phyloP scores from a whole-genome alignment of 2,329 filamentous ascomycete genomes.

The Neonectria punicea region DNA sequence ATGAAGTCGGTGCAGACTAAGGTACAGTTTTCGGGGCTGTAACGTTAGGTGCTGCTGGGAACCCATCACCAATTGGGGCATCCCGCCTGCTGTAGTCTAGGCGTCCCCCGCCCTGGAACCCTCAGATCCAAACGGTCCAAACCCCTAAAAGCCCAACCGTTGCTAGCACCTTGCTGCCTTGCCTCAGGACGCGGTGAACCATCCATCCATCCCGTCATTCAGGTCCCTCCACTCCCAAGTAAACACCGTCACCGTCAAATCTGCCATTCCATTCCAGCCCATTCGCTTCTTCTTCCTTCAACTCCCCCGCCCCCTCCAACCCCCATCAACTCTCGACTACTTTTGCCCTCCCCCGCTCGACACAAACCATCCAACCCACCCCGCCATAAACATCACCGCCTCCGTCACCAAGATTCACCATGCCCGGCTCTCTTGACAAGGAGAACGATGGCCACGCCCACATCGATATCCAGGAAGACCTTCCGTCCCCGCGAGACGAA shows the following conservation, averaged over 20 bases:
- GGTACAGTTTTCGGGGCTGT: neutral
- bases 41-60: neutral
- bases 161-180: conserved; percentile 16
- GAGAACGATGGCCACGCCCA: conserved; percentile 53
- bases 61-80: conserved; percentile 1
- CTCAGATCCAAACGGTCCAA: conserved; percentile 7
- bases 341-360: conserved; percentile 10
- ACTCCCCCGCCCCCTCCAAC: conserved; percentile 15
- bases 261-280: conserved; percentile 1
- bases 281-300: neutral
- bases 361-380: conserved; percentile 32
- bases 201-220: conserved; percentile 4
- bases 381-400: conserved; percentile 17
- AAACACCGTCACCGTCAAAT: conserved; percentile 8
- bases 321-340: conserved; percentile 3
- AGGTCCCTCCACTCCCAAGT: neutral
- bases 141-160: conserved; percentile 13
- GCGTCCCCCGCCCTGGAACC: conserved; percentile 17
- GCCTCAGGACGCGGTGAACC: conserved; percentile 11
- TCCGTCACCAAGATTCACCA: conserved; percentile 39
- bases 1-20: neutral
- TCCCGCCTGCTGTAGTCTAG: conserved; percentile 12
- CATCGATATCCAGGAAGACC: conserved; percentile 61
- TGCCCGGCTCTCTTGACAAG: conserved; percentile 55
- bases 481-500: conserved; percentile 52